Percentiles rank a stretch among this genome's conserved stretches.
phyloP scores from a whole-genome alignment of 2,329 filamentous ascomycete genomes.

The Neonectria sp. region DNA sequence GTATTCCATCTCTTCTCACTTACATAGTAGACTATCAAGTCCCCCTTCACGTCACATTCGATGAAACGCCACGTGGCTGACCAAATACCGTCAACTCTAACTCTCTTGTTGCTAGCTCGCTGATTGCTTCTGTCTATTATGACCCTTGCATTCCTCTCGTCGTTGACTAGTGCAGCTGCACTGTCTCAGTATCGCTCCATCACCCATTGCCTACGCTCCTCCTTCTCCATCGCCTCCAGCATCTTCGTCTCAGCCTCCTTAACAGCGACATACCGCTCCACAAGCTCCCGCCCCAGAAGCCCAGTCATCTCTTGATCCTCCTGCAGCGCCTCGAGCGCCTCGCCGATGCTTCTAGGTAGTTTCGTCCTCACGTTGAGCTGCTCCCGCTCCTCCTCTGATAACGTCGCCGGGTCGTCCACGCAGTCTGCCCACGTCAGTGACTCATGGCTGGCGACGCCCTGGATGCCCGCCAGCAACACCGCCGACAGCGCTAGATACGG shows the following conservation, averaged over 20 bases:
- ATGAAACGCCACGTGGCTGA: not conserved
- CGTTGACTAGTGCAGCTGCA: not conserved
- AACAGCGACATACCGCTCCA: constrained; percentile 69
- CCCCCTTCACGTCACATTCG: not conserved
- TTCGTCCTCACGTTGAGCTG: constrained; percentile 67
- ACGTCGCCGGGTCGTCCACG: constrained; percentile 64
- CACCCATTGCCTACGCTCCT: constrained; percentile 70
- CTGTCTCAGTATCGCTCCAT: constrained; percentile 71
- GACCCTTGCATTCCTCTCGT: not conserved
- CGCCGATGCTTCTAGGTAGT: constrained; percentile 68
- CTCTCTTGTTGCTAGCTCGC: not conserved
- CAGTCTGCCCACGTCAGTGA: constrained; percentile 68
- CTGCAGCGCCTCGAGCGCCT: constrained; percentile 68
- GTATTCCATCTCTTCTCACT: not conserved
- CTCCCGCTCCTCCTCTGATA: constrained; percentile 64
- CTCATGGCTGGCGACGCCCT: constrained; percentile 48
- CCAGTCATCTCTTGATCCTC: constrained; percentile 62
- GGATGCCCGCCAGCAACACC: constrained; percentile 51
- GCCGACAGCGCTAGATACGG: constrained; percentile 73
- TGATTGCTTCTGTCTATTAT: not conserved
- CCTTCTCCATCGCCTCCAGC: constrained; percentile 60
- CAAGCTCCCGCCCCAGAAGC: constrained; percentile 64
- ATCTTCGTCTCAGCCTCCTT: constrained; percentile 71
- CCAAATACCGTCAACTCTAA: not conserved
- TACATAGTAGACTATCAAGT: not conserved